Evolutionary conservation across 345 rosid genomes (phyloP), one percentile per base, ranked within the genome.

Genomic region (Pugionium cornutum): DNA sequence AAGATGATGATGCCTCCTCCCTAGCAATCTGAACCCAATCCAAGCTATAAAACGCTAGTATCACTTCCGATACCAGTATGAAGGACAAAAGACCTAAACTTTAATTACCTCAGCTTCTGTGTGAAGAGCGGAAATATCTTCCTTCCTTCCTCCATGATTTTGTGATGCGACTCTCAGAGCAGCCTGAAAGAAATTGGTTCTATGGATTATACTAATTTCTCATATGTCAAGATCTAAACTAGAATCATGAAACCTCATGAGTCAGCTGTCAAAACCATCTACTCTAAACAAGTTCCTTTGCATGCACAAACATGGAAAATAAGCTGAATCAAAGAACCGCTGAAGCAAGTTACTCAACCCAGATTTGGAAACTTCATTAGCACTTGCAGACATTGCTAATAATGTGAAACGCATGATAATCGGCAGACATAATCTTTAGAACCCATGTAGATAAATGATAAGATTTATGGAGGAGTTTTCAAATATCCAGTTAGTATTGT

Each of bases 41-140:
- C 44, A 61, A 39, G 27, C 66, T 70, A 58, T 43, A 30, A 62
- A 26, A 66, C 54, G 39, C 59, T 18, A 40, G 51, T 69, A 28
- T 33, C 40, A 63, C 44, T 47, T 42, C 29, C 8, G 42, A 64
- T 32, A 57, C 56, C 36, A 48, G 35, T 46, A 37, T 45, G 25
- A 67, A 72, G 50, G 27, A 45, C 62, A 76, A 65, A 29, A 62
- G 62, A 30, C 26, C 7, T 53, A 28, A 49, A 67, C 66, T 64
- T 75, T 44, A 43, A 60, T 50, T 81, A 91, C 97, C 97, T 91
- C 88, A 61, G 85, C 89, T 72, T 91, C 96, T 36, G 80, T 71
- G 58, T 50, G 81, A 66, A 88, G 91, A 66, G 84, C 76, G 18
- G 83, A 68, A 50, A 89, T 73, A 46, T 81, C 81, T 69, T 70